These are phyloP conservation scores for Hypoxylon sp. DNA, from an alignment of 2,329 filamentous ascomycete species.

Conservation along the genomic window DNA sequence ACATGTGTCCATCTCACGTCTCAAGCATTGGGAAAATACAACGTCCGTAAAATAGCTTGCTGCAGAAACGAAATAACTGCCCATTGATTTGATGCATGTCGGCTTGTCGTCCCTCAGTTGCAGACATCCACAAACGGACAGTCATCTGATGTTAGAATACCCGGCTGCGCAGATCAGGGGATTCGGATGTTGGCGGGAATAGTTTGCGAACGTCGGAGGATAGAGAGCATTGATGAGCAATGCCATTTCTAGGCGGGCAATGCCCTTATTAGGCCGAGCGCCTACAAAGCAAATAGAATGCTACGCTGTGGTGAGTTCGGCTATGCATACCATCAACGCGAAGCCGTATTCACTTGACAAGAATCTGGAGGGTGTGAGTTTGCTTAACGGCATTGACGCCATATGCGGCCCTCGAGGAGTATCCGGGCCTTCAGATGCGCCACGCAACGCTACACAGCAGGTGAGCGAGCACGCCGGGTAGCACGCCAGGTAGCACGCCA, in stretches of 20 bases:
- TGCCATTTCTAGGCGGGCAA: constrained; percentile 26
- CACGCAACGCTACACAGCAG: constrained; percentile 37
- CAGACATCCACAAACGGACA: constrained; percentile 29
- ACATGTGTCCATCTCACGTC: constrained; percentile 38
- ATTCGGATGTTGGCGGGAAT: constrained; percentile 49
- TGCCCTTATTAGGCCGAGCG: constrained; percentile 27
- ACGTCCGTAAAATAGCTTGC: constrained; percentile 32
- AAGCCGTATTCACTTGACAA: constrained; percentile 17
- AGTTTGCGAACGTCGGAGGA: constrained; percentile 45
- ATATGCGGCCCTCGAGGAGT: constrained; percentile 20
- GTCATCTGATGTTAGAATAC: constrained; percentile 36
- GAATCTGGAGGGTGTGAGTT: constrained; percentile 14
- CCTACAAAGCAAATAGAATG: constrained; percentile 15
- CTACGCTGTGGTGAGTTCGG: constrained; percentile 15
- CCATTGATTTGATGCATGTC: constrained; percentile 30
- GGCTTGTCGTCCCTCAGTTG: constrained; percentile 19
- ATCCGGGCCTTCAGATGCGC: constrained; percentile 17
- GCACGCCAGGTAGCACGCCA: not conserved
- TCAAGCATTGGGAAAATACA: constrained; percentile 35
- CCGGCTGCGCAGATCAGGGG: constrained; percentile 51
- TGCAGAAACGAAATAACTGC: constrained; percentile 32
- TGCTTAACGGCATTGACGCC: constrained; percentile 19
- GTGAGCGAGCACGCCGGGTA: constrained; percentile 2
- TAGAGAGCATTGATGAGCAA: constrained; percentile 41
- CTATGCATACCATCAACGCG: constrained; percentile 11